Evolutionary conservation across 2,329 filamentous ascomycete genomes (phyloP).

Genomic region (Colletotrichum kahawae): DNA sequence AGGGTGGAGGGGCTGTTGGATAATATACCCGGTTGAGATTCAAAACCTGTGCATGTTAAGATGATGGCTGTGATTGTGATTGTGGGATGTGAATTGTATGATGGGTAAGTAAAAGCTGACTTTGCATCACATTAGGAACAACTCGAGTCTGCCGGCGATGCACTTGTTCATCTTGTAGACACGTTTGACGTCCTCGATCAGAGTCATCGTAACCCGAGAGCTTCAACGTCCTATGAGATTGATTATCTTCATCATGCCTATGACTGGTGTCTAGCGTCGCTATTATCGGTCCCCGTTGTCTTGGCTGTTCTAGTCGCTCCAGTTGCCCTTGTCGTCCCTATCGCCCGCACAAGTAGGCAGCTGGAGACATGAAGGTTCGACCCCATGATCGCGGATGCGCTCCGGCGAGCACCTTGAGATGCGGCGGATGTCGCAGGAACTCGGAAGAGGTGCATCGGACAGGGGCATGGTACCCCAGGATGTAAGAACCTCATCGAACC

Average conservation of each 20-base stretch:
- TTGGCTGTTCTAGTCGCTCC: no score
- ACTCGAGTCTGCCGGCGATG: no score
- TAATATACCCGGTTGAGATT: not conserved
- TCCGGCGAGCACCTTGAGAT: not conserved
- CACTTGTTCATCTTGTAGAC: no score
- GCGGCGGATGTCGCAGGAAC: not conserved
- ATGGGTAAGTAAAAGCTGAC: fast-evolving
- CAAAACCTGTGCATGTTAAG: not conserved
- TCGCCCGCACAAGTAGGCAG: not conserved
- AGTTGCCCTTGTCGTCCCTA: no score
- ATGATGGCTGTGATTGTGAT: not conserved
- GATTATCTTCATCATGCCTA: no score
- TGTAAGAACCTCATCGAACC: not conserved
- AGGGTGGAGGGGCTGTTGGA: not conserved
- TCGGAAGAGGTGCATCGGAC: not conserved
- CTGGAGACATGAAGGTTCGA: not conserved
- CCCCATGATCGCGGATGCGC: not conserved
- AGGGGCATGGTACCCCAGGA: not conserved
- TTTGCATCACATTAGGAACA: not conserved
- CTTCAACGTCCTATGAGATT: no score
- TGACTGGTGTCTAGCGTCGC: no score
- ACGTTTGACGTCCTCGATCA: no score
- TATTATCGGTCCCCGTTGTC: no score
- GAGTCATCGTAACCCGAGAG: no score
- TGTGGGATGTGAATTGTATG: not conserved